Evolutionary conservation across 768 basidiomycete species (phyloP), one percentile per base, ranked within the genome.

Genomic region (Collybiopsis confluens): DNA sequence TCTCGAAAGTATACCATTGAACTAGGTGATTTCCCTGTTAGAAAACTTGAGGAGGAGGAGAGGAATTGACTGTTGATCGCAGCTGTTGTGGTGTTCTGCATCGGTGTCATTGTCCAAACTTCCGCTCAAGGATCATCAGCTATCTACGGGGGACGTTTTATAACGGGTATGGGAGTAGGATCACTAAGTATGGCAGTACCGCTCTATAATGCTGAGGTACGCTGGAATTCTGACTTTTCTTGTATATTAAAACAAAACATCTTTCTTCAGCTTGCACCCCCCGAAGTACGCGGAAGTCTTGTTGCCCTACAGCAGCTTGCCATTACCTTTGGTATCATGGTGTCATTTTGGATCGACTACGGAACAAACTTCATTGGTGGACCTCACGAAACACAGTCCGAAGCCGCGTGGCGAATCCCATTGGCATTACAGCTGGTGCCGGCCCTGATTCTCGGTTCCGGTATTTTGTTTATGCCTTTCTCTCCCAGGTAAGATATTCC

Each of bases 121-220:
- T 68, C 79, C 38, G 83, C 85, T 2, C 72, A 70, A 50, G 68
- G 66, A 1, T 73, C 86, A 1, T 72, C 77, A 0, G 85, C 80
- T 2, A 90, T 90, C 64, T 88, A 76, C 64, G 88, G 83, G 65
- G 86, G 88, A 49, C 82, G 89, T 24, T 90, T 88, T 59, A 68
- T 91, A 49, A 89, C 87, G 47, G 90, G 90, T 76, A 68, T 90
- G 42, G 90, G 88, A 45, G 86, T 92, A 16, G 90, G 90, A 10
- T 87, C 88, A 2, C 70, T 91, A 20, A 87, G 85, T 60, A 90
- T 90, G 87, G 78, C 80, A n/a, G 88, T 92, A 10, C 90, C 90
- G 1, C 74, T 91, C 35, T 90, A 88, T 74, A 90, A 90, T 56
- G 73, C 73, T 36, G 78, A 78, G 16, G 65, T 64, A 44, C 28